Evolutionary conservation across 495 filamentous ascomycete genomes (phyloP).

Genomic region (Lasiosphaeria ovina): DNA sequence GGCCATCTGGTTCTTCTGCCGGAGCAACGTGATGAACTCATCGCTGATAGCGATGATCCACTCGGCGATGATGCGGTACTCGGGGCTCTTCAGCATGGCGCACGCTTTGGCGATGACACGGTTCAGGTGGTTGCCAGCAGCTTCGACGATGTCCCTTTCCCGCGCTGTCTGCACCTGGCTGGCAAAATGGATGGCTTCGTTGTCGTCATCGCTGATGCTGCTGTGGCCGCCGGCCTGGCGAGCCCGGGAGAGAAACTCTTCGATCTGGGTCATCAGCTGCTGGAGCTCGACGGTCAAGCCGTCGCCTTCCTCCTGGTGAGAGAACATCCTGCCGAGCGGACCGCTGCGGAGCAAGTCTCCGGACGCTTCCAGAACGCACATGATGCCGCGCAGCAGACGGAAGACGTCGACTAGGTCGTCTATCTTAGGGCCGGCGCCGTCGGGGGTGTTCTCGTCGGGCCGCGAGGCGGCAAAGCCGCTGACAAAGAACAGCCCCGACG

Average conservation of each 20-base stretch:
- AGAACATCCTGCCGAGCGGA: conserved; percentile 18
- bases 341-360: conserved; percentile 13
- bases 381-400: conserved; percentile 27
- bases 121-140: conserved; percentile 13
- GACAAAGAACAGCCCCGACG: conserved; percentile 27
- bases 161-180: too few relatives aligned
- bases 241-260: conserved; percentile 7
- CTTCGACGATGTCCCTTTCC: conserved; percentile 5
- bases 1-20: conserved; percentile 22
- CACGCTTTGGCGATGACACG: conserved; percentile 10
- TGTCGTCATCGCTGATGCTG: background rate
- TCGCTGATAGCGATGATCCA: conserved; percentile 28
- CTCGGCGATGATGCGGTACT: conserved; percentile 24
- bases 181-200: too few relatives aligned
- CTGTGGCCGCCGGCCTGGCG: conserved; percentile 2
- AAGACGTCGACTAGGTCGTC: conserved; percentile 27
- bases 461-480: conserved; percentile 19
- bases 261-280: conserved; percentile 12
- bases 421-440: conserved; percentile 9
- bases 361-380: conserved; percentile 20
- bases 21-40: conserved; percentile 18
- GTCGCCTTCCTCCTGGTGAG: background rate
- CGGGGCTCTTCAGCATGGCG: conserved; percentile 9
- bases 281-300: conserved; percentile 9
- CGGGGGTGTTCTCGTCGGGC: background rate